Conservation (phyloP, 129 eudicot species). For the Artemisia argyi region DNA sequence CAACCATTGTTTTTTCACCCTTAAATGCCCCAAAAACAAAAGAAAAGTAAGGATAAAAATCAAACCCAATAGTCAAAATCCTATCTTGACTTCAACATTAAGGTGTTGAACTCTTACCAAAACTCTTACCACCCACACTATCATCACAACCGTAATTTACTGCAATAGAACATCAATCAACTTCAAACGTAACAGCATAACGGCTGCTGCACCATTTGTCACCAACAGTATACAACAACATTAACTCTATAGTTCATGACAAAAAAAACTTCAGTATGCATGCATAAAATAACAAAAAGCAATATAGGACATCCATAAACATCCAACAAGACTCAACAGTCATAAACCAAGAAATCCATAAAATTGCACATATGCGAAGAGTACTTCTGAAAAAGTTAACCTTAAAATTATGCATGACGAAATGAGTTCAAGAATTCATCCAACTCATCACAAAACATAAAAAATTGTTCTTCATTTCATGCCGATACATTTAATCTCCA, state of each 20-base stretch:
- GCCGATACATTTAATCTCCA: slow-evolving; percentile 14
- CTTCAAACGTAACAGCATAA: slow-evolving; percentile 68
- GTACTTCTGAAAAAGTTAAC: slow-evolving; percentile 46
- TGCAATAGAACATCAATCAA: slow-evolving; percentile 48
- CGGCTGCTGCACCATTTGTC: slow-evolving; percentile 59
- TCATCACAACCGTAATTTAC: slow-evolving; percentile 15
- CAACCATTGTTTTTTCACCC: too few relatives aligned
- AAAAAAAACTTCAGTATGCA: slow-evolving; percentile 37
- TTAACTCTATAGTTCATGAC: slow-evolving; percentile 46
- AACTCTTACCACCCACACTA: slow-evolving; percentile 6
- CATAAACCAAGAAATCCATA: slow-evolving; percentile 23
- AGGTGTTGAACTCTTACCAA: too few relatives aligned
- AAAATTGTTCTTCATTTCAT: slow-evolving; percentile 22
- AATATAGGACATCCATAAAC: slow-evolving; percentile 5
- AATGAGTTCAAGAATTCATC: slow-evolving; percentile 24
- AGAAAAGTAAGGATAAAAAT: background rate
- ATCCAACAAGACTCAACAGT: slow-evolving; percentile 4
- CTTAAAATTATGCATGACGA: slow-evolving; percentile 31
- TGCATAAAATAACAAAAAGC: slow-evolving; percentile 7
- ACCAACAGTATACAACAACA: slow-evolving; percentile 51
- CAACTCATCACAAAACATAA: slow-evolving; percentile 37
- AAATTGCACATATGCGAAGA: slow-evolving; percentile 20
- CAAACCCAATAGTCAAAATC: background rate
- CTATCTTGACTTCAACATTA: slow-evolving; percentile 7
- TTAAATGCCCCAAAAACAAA: slow-evolving; percentile 7